phyloP scores from a whole-genome alignment of 495 filamentous ascomycete genomes.

The Annulohypoxylon stygium region DNA sequence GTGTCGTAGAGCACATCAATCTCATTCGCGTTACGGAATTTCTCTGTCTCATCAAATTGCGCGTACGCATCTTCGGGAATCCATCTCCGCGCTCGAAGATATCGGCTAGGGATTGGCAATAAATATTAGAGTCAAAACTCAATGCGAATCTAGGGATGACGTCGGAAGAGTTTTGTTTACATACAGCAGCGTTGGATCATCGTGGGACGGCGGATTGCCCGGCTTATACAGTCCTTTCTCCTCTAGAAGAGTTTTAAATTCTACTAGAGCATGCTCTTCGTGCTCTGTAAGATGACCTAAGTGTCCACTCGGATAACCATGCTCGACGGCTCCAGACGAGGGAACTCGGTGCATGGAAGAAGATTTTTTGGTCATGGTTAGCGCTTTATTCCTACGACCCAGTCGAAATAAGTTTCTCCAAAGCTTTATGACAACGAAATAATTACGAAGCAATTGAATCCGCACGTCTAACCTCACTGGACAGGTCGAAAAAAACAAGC shows the following conservation, averaged over 20 bases:
- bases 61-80: conserved; percentile 77
- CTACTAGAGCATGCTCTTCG: conserved; percentile 72
- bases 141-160: conserved; percentile 12
- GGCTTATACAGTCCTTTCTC: conserved; percentile 76
- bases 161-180: conserved; percentile 45
- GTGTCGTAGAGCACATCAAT: conserved; percentile 80
- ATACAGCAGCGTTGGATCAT: conserved; percentile 85
- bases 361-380: conserved; percentile 41
- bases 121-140: conserved; percentile 25
- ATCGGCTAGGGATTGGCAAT: conserved; percentile 68
- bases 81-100: conserved; percentile 82
- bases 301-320: conserved; percentile 74
- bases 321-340: conserved; percentile 54
- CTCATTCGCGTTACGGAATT: conserved; percentile 84
- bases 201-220: conserved; percentile 71
- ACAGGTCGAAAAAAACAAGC: conserved; percentile 8
- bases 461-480: neutral
- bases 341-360: conserved; percentile 49
- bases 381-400: conserved; percentile 15
- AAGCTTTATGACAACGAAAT: neutral
- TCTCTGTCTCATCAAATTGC: conserved; percentile 90
- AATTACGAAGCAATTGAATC: conserved; percentile 14
- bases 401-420: neutral
- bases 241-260: conserved; percentile 75
- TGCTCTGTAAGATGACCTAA: conserved; percentile 76